Percentiles rank a stretch among this genome's conserved stretches.
Evolutionary conservation across 2,329 filamentous ascomycete species (phyloP).

Genomic region (Diaporthe ilicicola): DNA sequence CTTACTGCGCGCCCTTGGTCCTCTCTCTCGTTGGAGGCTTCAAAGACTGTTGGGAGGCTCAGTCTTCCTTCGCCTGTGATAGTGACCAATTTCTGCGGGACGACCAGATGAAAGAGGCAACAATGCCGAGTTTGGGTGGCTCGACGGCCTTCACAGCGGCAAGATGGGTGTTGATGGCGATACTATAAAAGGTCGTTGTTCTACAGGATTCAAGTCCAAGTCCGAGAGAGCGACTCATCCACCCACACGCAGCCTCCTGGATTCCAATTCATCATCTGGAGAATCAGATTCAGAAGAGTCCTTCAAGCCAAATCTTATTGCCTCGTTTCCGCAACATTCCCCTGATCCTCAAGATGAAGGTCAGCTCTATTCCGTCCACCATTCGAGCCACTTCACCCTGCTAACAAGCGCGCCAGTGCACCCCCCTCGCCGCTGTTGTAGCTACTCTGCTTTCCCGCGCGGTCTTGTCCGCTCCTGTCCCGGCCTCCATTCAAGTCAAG

Average conservation of each 20-base stretch:
- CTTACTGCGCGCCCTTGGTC: neutral
- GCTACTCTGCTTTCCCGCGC: neutral
- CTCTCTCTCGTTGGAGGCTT: neutral
- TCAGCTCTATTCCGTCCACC: neutral
- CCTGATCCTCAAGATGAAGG: neutral
- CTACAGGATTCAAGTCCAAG: neutral
- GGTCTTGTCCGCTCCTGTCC: neutral
- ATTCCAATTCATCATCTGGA: neutral
- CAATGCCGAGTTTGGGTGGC: neutral
- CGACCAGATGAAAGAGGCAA: neutral
- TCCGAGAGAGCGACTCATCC: no score
- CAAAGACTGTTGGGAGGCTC: neutral
- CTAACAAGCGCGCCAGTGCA: constrained; percentile 1
- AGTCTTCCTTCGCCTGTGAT: neutral
- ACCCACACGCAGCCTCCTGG: neutral
- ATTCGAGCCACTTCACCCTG: neutral
- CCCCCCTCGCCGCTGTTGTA: neutral
- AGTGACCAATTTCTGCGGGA: neutral
- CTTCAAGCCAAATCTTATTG: neutral
- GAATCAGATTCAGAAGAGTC: neutral
- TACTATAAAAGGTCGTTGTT: neutral
- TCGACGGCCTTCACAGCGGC: neutral
- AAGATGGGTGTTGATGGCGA: neutral
- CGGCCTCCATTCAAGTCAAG: neutral
- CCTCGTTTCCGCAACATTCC: no score